Conservation (phyloP, 1,284 basidiomycete species). For the Apiotrichum siamense region DNA sequence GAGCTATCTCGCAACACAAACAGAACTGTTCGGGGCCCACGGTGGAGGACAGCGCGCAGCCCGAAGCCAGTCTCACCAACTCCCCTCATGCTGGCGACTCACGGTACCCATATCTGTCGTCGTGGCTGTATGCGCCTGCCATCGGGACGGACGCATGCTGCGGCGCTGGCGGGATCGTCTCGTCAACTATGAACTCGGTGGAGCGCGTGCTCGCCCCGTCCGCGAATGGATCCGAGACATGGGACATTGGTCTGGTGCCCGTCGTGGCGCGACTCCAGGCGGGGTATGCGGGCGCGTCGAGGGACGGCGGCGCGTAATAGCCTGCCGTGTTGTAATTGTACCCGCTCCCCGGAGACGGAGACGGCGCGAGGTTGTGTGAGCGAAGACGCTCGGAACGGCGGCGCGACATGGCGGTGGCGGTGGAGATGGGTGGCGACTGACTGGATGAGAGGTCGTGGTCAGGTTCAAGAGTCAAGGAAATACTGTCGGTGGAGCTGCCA, state of each 20-base stretch:
- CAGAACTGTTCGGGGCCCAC: background rate
- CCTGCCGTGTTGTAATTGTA: background rate
- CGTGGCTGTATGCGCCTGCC: background rate
- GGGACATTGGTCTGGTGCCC: too few species aligned
- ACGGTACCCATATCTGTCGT: conserved; percentile 3
- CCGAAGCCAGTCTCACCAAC: background rate
- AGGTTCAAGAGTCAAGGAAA: too few species aligned
- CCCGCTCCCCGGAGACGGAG: background rate
- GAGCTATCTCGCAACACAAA: too few species aligned
- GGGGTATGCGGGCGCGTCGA: too few species aligned
- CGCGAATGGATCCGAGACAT: too few species aligned
- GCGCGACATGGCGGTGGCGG: background rate
- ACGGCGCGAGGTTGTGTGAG: background rate
- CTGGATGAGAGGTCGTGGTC: too few species aligned
- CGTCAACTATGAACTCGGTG: background rate
- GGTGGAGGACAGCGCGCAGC: background rate
- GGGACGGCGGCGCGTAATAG: background rate
- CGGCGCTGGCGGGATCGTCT: background rate
- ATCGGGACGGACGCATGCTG: background rate
- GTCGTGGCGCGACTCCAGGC: too few species aligned
- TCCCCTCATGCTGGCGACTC: background rate
- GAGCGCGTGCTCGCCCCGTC: background rate
- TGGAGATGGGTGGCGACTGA: too few species aligned
- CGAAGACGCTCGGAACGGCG: background rate
- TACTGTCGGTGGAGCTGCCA: too few species aligned